Evolutionary conservation across 1,139 yeast species (phyloP).

Genomic region (Meyerozyma athensensis): DNA sequence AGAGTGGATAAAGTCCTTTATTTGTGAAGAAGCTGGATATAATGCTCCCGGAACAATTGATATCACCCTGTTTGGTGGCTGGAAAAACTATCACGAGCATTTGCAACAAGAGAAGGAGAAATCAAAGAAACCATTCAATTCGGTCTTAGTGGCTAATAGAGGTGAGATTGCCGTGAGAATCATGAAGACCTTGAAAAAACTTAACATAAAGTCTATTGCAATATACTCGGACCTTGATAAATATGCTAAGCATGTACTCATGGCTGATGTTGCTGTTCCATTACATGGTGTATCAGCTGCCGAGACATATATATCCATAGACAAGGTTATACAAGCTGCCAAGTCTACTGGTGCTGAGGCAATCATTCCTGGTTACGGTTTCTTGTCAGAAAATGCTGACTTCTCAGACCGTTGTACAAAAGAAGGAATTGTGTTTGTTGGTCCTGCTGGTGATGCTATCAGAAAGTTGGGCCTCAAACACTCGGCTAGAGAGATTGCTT

Average conservation of each 20-base stretch:
- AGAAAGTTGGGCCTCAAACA: constrained; percentile 89
- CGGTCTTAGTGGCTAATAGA: constrained; percentile 90
- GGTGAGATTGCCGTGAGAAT: constrained; percentile 97
- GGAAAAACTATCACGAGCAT: constrained; percentile 64
- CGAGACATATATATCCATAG: constrained; percentile 81
- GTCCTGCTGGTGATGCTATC: constrained; percentile 92
- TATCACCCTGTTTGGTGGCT: constrained; percentile 81
- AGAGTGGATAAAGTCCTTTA: constrained; percentile 83
- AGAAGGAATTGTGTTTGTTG: constrained; percentile 87
- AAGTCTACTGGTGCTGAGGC: constrained; percentile 82
- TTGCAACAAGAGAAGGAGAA: constrained; percentile 20
- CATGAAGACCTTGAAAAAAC: constrained; percentile 76
- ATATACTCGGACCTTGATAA: constrained; percentile 88
- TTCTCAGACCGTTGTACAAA: constrained; percentile 81
- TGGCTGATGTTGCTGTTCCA: constrained; percentile 79
- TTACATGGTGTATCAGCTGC: constrained; percentile 81
- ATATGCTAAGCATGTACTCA: constrained; percentile 77
- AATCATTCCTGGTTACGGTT: constrained; percentile 95
- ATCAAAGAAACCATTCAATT: constrained; percentile 60
- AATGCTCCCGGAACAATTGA: constrained; percentile 65
- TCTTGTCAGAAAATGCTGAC: constrained; percentile 92
- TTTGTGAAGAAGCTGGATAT: constrained; percentile 89
- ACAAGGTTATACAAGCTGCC: constrained; percentile 82
- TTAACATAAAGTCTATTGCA: constrained; percentile 76
- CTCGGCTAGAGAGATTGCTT: constrained; percentile 92